Base-by-base conservation (phyloP, 208 protist genomes). In the Trypanosoma melophagium region DNA sequence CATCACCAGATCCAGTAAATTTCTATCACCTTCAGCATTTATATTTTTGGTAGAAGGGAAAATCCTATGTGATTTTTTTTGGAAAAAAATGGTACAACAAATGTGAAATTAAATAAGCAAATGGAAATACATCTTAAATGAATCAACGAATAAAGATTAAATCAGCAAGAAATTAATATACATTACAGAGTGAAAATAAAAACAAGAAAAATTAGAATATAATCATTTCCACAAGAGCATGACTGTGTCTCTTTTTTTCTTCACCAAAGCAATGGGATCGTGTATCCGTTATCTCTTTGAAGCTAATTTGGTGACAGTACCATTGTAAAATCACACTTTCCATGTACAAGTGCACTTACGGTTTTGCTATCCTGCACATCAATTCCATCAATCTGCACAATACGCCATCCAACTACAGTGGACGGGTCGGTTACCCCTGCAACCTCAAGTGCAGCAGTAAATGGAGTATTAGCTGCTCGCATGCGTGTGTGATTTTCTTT, bases 301-400 rank as follows among this genome's bases (percentile, higher is more conserved):
- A 31, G 4, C 28, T n/a, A 21, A 17, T 38, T 21, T 45, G 54
- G 25, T 0, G 22, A 53, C 4, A 73, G 17, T 19, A 52, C 55
- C 60, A 73, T 61, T n/a, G 68, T 60, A 38, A 73, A 73, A 16
- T 44, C 41, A 7, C 19, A 28, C 41, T 80, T 66, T 24, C 59
- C 74, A 14, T 61, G 60, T 19, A 86, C 64, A 57, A 80, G 71
- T 31, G 53, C 24, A 19, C 74, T 76, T 24, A 87, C 71, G 8
- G 67, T 71, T 52, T 58, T 77, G 13, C 75, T 77, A 21, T 35
- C 69, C 22, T 47, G 7, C 24, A 87, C 81, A 45, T 42, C 35
- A 0, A 55, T 65, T 14, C 67, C 78, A 45, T 84, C 69, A 25
- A 87, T 73, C 0, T 47, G 42, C 40, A 60, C 21, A 4, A 87